phyloP scores from a whole-genome alignment of 805 yeast species.

The Gaillardinia entomophila region DNA sequence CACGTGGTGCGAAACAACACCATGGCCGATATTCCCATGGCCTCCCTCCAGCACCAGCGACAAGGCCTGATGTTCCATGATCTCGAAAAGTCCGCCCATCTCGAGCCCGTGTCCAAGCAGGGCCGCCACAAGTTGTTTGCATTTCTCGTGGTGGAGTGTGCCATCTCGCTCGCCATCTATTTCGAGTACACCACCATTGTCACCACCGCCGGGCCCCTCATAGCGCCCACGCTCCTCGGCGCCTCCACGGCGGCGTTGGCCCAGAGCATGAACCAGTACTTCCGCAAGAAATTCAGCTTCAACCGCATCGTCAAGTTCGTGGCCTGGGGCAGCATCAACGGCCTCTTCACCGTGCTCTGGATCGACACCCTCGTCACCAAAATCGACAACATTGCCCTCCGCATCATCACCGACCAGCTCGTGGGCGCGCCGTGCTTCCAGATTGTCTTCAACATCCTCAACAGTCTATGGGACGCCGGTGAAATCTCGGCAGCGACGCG shows the following conservation, averaged over 20 bases:
- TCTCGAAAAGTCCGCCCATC: not conserved
- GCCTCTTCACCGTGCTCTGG: slow-evolving; percentile 51
- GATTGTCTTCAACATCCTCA: slow-evolving; percentile 41
- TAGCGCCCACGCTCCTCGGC: slow-evolving; percentile 36
- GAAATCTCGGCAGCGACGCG: slow-evolving; percentile 27
- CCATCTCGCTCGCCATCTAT: slow-evolving; percentile 21
- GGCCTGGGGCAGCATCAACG: slow-evolving; percentile 59
- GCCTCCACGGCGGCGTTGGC: slow-evolving; percentile 37
- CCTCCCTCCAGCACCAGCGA: not conserved
- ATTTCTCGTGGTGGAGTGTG: slow-evolving; percentile 20
- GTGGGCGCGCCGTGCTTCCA: slow-evolving; percentile 55
- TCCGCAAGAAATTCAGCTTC: slow-evolving; percentile 24
- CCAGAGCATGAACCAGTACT: slow-evolving; percentile 33
- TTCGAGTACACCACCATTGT: slow-evolving; percentile 21
- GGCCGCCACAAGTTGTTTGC: slow-evolving; percentile 13
- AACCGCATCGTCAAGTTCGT: slow-evolving; percentile 40
- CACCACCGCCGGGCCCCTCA: slow-evolving; percentile 13
- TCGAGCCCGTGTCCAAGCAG: not conserved
- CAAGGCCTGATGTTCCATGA: not conserved
- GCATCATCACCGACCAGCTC: slow-evolving; percentile 48
- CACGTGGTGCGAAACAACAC: too few relatives aligned
- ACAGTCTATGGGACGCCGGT: slow-evolving; percentile 52
- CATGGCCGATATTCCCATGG: not conserved
- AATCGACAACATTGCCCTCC: slow-evolving; percentile 27
- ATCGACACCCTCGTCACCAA: slow-evolving; percentile 38